Base-by-base conservation (phyloP, 2,329 filamentous ascomycete species). In the Diaporthe sp. region DNA sequence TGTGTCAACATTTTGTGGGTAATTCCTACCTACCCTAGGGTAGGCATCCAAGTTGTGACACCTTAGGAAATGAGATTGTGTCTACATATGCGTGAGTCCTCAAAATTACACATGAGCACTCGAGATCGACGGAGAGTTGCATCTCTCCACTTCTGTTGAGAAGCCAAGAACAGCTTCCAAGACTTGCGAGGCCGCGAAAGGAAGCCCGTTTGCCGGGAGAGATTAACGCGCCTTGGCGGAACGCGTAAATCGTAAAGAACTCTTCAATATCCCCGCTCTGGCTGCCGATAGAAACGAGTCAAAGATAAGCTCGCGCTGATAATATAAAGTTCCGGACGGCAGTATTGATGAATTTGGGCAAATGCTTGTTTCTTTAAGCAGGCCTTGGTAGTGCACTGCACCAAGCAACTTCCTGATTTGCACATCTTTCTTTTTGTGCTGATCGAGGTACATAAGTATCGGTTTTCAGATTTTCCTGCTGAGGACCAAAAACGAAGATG, bases 161-260 rank as follows among this genome's bases (percentile, higher is more conserved):
- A 28, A 53, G 65, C 65, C 65, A 68, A 68, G 65, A 39, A 39
- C 42, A 0, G 31, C 46, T 68, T 68, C 65, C 65, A 68, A 68
- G 65, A 68, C 65, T 68, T 68, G 2, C 46, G 46, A 68, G 4
- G 65, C 65, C 65, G 46, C 46, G 65, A 68, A 68, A 68, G 65
- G 65, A 68, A 68, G 65, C n/a, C 65, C 65, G 46, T 53, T 68
- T 53, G 46, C 65, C 65, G 65, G 65, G 19, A 53, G 22, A 53
- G 65, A 39, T 68, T 53, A 68, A 53, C 46, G 65, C 22, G 65
- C 46, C 65, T 68, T 68, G 65, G 65, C 65, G 49, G 49, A 28
- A 53, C 46, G 22, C 53, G 62, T 17, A 39, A 19, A 68, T 53
- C 46, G 28, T 31, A 25, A 34, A 25, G 13, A 25, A 25, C 22